Evolutionary conservation across 768 basidiomycete species (phyloP), one percentile per base, ranked within the genome.

Genomic region (Boletus tomentosulus): DNA sequence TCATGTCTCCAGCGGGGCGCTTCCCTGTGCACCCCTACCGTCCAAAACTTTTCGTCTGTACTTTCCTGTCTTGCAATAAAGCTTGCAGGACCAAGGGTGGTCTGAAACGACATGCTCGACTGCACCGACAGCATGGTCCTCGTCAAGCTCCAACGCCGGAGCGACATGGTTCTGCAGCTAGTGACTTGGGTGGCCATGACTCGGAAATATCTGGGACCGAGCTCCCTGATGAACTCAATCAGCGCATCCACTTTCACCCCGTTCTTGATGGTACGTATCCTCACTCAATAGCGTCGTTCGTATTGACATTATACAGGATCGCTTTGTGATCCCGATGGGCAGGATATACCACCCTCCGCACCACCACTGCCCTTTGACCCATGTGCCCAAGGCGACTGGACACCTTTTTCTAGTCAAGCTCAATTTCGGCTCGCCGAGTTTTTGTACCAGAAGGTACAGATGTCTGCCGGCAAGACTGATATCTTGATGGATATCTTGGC

Each of bases 391-490:
- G 43, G 22, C 2, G 34, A 51, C 33, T 34, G 43, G 42, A 33
- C 34, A 6, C 43, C 50, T 8, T 44, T n/a, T 45, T n/a, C 22
- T 7, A 37, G 34, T 5, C 16, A 15, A n/a, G 50, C 43, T 19
- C 43, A 51, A 28, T 51, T 51, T 30, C 25, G 45, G 43, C 25
- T 51, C 4, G 30, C 45, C 6, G 30, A 55, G 2, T 52, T 47
- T 43, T 9, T 56, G n/a, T 47, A 52, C 24, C 15, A 12, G 9
- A 44, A 44, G 22, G 56, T 41, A 9, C 66, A 65, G 39, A 64
- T 66, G 57, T 64, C 67, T 0, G 56, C 54, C 1, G 46, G 48
- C 5, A 55, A 62, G 22, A 71, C 71, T 4, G 52, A 71, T 39
- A n/a, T 56, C 1, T 61, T 72, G 1, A 48, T 71, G 4, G 44